Evolutionary conservation across 306 rosid genomes (phyloP).

Genomic region (Citrullus amarus): DNA sequence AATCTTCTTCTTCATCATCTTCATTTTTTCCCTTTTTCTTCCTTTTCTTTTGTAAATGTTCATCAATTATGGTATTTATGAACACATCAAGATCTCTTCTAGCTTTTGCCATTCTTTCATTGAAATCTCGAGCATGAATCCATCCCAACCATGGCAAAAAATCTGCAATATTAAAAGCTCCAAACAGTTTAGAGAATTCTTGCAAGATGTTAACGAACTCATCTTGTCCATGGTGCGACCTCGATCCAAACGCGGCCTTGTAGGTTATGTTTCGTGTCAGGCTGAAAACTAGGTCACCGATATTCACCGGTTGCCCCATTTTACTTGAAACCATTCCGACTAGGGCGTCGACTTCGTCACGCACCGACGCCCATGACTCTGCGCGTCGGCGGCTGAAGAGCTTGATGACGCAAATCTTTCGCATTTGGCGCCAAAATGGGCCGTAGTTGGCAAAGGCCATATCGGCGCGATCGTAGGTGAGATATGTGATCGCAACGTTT

Average conservation of each 20-base stretch:
- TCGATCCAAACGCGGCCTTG: constrained; percentile 22
- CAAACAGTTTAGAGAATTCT: constrained; percentile 22
- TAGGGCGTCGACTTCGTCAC: constrained; percentile 14
- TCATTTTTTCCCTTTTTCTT: neutral
- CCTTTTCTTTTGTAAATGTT: constrained; percentile 14
- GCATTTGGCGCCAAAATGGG: constrained; percentile 24
- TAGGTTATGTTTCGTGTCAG: constrained; percentile 19
- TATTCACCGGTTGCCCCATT: constrained; percentile 2
- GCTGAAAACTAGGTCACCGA: constrained; percentile 15
- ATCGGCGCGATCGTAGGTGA: constrained; percentile 16
- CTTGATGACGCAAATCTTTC: constrained; percentile 20
- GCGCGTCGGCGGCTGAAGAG: constrained; percentile 17
- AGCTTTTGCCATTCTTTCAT: constrained; percentile 16
- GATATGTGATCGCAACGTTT: constrained; percentile 11
- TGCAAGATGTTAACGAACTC: constrained; percentile 20
- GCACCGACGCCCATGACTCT: constrained; percentile 20
- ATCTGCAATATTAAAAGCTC: constrained; percentile 23
- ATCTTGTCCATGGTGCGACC: constrained; percentile 16
- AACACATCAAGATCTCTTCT: constrained; percentile 12
- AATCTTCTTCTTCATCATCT: neutral
- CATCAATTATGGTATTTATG: constrained; percentile 20
- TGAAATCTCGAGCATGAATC: constrained; percentile 15
- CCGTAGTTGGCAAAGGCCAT: constrained; percentile 29
- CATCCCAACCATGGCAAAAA: constrained; percentile 24
- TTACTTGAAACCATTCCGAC: neutral